Evolutionary conservation across 306 rosid genomes (phyloP), one percentile per base, ranked within the genome.

Genomic region (Acacia confusa): DNA sequence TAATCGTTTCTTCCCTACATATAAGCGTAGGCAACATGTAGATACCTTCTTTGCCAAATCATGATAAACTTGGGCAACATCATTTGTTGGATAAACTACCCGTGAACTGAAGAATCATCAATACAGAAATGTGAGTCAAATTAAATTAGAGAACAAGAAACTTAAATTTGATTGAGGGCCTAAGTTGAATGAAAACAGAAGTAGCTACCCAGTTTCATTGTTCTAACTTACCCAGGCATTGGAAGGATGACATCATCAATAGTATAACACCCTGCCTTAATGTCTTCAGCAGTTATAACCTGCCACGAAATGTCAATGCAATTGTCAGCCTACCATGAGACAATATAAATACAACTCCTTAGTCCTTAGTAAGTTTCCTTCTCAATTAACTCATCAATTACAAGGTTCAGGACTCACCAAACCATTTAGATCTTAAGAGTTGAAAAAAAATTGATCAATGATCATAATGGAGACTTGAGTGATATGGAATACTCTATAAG

Each of bases 181-280:
- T 8, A 41, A n/a, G 40, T 83, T 24, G 10, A 9, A 67, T 24
- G 30, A n/a, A 34, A 69, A 81, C 74, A 61, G 53, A 65, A 70
- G 53, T 24, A 72, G 58, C 68, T 65, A 47, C 79, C 48, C 64
- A 82, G 66, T 64, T 76, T 50, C 75, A 30, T 30, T 64, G 74
- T 48, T 77, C 52, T 40, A 72, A 82, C 90, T 86, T 83, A 93
- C 99, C 99, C 99, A 6, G 99, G 99, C 89, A 92, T 60, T n/a
- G 99, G 99, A 85, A 95, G 99, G 82, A 95, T 83, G 60, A 92
- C 85, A 72, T 95, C 99, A 38, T 93, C 97, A 85, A 93, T 85
- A 25, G 88, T 88, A 79, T 88, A 95, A 74, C 45, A 88, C 79
- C 94, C 87, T 40, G 79, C 79, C 65, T 72, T 79, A 64, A 95